Evolutionary conservation across 2,329 filamentous ascomycete genomes (phyloP), one percentile per base, ranked within the genome.

Genomic region (Penicillium hordei): DNA sequence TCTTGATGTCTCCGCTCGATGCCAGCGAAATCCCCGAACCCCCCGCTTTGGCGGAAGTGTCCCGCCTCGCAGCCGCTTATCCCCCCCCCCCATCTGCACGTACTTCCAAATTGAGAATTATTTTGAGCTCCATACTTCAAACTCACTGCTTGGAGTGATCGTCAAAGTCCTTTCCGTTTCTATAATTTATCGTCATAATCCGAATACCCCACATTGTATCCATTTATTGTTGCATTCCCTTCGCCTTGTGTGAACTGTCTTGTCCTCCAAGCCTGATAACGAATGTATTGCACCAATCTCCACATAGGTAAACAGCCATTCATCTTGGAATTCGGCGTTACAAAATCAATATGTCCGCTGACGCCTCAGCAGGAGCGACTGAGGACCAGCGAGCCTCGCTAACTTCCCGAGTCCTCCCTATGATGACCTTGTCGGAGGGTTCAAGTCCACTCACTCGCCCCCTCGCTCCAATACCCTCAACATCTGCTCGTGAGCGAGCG

Each of bases 361-460:
- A 23, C 2, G 39, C 34, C 4, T 27, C 34, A 31, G 10, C 34
- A 40, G 54, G 6, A 13, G 25, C 27, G 8, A 29, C 8, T 9
- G 48, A 46, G 42, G 54, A 55, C 34, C 42, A 56, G 31, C 36
- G 49, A 34, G 49, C 55, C 27, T 42, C 49, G 5, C 23, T 57
- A 5, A 61, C 58, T 2, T 55, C 61, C 21, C 58, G 64, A 29
- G 33, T 56, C 10, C 42, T 66, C 3, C 64, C 64, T 4, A 52
- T 48, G 0, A 66, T 66, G 63, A 55, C 58, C 3, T 54, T 66
- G 27, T 65, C 63, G 19, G 53, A 64, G n/a, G 61, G 64, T 23
- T 48, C 56, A 21, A 57, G 12, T 23, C 29, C 49, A 0, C 55
- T 57, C 12, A 57, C 55, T 21, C 34, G 43, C 8, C 63, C 42